Percentiles rank a stretch among this genome's conserved stretches.
These are phyloP conservation scores for Aspergillus hortae DNA, from an alignment of 2,329 filamentous ascomycete genomes.

Conservation along the genomic window DNA sequence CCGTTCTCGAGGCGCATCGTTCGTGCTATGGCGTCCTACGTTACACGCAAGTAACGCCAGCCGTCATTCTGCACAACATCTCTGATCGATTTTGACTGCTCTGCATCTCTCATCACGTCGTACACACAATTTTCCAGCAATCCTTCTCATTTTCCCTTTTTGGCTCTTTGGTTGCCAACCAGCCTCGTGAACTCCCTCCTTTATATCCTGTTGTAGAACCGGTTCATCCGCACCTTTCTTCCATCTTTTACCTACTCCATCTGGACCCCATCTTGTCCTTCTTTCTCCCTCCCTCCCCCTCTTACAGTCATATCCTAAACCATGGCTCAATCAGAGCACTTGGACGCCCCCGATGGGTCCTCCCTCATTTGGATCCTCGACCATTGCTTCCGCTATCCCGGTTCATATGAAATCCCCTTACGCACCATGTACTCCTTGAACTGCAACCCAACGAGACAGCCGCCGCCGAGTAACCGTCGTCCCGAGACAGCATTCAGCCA, in stretches of 20 bases:
- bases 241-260: neutral
- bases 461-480: slow-evolving; percentile 20
- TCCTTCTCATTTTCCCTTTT: slow-evolving; percentile 3
- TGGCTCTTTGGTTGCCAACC: slow-evolving; percentile 6
- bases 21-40: slow-evolving; percentile 16
- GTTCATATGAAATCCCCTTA: slow-evolving; percentile 62
- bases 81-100: slow-evolving; percentile 13
- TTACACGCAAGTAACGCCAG: slow-evolving; percentile 22
- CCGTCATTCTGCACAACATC: slow-evolving; percentile 16
- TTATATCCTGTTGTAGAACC: slow-evolving; percentile 7
- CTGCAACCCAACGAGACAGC: slow-evolving; percentile 49
- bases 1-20: slow-evolving; percentile 16
- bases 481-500: slow-evolving; percentile 37
- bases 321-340: slow-evolving; percentile 16
- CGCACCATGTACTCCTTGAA: slow-evolving; percentile 67
- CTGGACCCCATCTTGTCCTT: neutral
- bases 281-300: neutral
- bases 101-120: slow-evolving; percentile 20
- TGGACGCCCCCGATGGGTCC: slow-evolving; percentile 35
- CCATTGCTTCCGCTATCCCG: slow-evolving; percentile 59
- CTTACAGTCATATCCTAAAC: neutral
- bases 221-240: neutral
- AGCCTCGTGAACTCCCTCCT: slow-evolving; percentile 1
- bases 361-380: slow-evolving; percentile 55
- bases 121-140: slow-evolving; percentile 10